Conservation (phyloP, 768 basidiomycete genomes). For the Phanerochaete sordida region DNA sequence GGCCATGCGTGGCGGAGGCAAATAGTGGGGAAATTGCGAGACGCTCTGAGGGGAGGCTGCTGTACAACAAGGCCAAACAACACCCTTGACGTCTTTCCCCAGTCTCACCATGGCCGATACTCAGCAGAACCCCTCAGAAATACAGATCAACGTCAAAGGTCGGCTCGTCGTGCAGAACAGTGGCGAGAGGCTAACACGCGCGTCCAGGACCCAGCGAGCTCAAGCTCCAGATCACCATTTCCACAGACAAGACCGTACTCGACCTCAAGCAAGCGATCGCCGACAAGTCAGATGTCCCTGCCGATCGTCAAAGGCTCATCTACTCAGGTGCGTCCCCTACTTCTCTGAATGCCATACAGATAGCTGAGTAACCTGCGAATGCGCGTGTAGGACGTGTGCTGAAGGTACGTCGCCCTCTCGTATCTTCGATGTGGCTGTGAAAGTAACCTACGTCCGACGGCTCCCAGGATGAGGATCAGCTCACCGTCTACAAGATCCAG, state of each 20-base stretch:
- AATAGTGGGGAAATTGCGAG: not conserved
- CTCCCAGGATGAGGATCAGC: slow-evolving; percentile 71
- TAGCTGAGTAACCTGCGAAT: not conserved
- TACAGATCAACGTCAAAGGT: slow-evolving; percentile 57
- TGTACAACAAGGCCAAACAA: slow-evolving; percentile 10
- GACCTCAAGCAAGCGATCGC: slow-evolving; percentile 93
- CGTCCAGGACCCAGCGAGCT: slow-evolving; percentile 79
- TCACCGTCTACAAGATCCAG: slow-evolving; percentile 89
- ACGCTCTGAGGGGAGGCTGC: not conserved
- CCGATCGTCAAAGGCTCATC: slow-evolving; percentile 86
- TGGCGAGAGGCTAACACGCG: not conserved
- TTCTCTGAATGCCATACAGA: not conserved
- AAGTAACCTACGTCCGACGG: not conserved
- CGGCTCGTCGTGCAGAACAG: not conserved
- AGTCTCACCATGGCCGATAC: slow-evolving; percentile 9
- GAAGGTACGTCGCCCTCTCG: slow-evolving; percentile 43
- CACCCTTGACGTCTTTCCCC: slow-evolving; percentile 4
- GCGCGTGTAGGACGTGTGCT: slow-evolving; percentile 57
- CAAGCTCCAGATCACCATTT: slow-evolving; percentile 85
- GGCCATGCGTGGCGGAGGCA: not conserved
- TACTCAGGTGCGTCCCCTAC: slow-evolving; percentile 66
- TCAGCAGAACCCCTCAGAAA: slow-evolving; percentile 19
- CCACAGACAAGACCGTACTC: slow-evolving; percentile 76
- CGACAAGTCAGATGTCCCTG: slow-evolving; percentile 78
- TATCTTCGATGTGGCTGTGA: slow-evolving; percentile 3